These are phyloP conservation scores for Pichia occidentalis DNA, from an alignment of 805 yeast species.

Conservation along the genomic window DNA sequence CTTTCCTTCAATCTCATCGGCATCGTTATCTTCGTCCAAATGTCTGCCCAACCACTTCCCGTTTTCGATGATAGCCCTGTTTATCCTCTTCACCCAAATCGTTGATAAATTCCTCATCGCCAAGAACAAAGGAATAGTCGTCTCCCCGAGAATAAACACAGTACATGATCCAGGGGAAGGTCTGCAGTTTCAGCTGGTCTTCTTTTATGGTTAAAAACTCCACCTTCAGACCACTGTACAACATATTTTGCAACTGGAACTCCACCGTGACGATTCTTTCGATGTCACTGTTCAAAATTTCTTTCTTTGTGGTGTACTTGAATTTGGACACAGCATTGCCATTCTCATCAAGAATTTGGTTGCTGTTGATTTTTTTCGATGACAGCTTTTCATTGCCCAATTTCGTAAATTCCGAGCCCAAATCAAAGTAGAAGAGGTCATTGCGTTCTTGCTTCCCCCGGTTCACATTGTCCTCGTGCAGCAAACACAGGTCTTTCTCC, in stretches of 20 bases:
- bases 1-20: slow-evolving; percentile 1
- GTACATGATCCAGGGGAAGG: slow-evolving; percentile 78
- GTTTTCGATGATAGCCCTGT: background rate
- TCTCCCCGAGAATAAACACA: slow-evolving; percentile 32
- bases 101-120: slow-evolving; percentile 20
- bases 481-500: slow-evolving; percentile 12
- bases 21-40: background rate
- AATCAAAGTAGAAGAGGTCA: slow-evolving; percentile 28
- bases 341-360: background rate
- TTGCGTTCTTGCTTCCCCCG: slow-evolving; percentile 29
- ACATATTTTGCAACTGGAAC: slow-evolving; percentile 58
- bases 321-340: slow-evolving; percentile 34
- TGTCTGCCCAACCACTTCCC: background rate
- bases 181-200: slow-evolving; percentile 44
- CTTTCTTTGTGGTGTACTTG: slow-evolving; percentile 18
- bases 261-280: slow-evolving; percentile 17
- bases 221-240: slow-evolving; percentile 61
- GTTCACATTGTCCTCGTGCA: slow-evolving; percentile 19
- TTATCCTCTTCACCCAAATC: slow-evolving; percentile 11
- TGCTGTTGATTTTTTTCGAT: background rate
- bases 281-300: slow-evolving; percentile 4
- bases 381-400: background rate
- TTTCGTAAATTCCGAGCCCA: slow-evolving; percentile 26
- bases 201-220: slow-evolving; percentile 65
- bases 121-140: slow-evolving; percentile 26